phyloP scores from a whole-genome alignment of 768 basidiomycete genomes.

The Calocera viscosa region DNA sequence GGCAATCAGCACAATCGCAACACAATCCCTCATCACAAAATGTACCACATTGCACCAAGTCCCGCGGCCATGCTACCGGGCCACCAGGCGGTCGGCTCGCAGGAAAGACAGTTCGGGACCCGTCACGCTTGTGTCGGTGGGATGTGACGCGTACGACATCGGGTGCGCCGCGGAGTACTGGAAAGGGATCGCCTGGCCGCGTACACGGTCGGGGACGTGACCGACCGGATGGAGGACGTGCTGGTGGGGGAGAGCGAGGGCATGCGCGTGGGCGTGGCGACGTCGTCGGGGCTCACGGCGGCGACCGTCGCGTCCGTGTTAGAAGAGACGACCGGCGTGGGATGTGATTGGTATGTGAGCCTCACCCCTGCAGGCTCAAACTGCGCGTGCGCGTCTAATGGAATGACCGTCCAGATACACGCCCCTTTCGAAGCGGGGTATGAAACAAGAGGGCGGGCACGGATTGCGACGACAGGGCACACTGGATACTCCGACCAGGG shows the following conservation, averaged over 20 bases:
- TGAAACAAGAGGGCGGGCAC: no score
- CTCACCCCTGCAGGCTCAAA: background rate
- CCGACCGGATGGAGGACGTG: background rate
- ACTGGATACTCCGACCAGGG: no score
- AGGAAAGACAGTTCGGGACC: background rate
- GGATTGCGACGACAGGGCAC: no score
- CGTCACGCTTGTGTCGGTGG: background rate
- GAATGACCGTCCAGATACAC: slow-evolving; percentile 39
- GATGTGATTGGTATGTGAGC: background rate
- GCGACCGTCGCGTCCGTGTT: background rate
- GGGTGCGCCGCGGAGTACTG: background rate
- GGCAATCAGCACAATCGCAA: no score
- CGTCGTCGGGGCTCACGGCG: background rate
- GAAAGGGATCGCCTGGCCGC: background rate
- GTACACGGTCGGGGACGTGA: background rate
- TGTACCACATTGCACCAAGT: no score
- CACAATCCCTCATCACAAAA: no score
- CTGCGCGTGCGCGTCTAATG: background rate
- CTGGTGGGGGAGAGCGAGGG: background rate
- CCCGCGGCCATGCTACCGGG: no score
- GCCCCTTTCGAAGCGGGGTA: no score
- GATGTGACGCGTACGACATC: background rate
- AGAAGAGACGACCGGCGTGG: background rate
- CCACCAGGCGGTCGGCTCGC: background rate
- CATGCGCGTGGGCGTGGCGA: background rate